These are phyloP conservation scores for Blastomyces parvus DNA, from an alignment of 2,329 filamentous ascomycete genomes.

Conservation along the genomic window DNA sequence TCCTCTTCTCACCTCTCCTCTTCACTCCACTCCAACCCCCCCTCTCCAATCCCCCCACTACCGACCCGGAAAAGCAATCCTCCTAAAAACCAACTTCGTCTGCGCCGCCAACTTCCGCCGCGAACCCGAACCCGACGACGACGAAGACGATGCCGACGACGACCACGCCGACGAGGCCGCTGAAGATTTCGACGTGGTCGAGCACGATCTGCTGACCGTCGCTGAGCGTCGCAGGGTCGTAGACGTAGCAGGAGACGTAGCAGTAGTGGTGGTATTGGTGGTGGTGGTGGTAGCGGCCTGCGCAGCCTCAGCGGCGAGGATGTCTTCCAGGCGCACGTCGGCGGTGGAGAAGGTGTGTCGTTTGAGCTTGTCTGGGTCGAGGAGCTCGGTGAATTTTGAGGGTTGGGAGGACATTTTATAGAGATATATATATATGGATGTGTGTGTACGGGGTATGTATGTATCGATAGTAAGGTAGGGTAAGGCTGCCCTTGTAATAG, in stretches of 20 bases:
- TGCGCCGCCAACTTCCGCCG: neutral
- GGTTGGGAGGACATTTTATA: neutral
- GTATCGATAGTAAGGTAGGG: neutral
- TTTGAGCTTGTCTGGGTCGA: slow-evolving; percentile 10
- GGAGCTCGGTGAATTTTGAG: slow-evolving; percentile 15
- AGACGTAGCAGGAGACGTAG: slow-evolving; percentile 16
- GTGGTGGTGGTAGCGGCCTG: slow-evolving; percentile 22
- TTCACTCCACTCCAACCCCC: too few species aligned
- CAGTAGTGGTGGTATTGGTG: neutral
- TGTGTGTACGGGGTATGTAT: neutral
- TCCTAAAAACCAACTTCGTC: neutral
- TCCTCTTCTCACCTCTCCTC: too few species aligned
- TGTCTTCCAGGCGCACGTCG: slow-evolving; percentile 16
- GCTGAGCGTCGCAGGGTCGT: slow-evolving; percentile 29
- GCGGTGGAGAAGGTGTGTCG: slow-evolving; percentile 12
- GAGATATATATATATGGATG: too few species aligned
- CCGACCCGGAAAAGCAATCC: neutral
- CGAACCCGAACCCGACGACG: neutral
- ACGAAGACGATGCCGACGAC: neutral
- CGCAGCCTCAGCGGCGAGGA: slow-evolving; percentile 13
- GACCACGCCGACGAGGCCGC: neutral
- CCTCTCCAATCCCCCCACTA: neutral
- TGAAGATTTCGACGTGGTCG: neutral
- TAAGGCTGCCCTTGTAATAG: too few species aligned
- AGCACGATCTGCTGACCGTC: slow-evolving; percentile 9